phyloP scores from a whole-genome alignment of 768 basidiomycete species.

The Boletus reticulatus region DNA sequence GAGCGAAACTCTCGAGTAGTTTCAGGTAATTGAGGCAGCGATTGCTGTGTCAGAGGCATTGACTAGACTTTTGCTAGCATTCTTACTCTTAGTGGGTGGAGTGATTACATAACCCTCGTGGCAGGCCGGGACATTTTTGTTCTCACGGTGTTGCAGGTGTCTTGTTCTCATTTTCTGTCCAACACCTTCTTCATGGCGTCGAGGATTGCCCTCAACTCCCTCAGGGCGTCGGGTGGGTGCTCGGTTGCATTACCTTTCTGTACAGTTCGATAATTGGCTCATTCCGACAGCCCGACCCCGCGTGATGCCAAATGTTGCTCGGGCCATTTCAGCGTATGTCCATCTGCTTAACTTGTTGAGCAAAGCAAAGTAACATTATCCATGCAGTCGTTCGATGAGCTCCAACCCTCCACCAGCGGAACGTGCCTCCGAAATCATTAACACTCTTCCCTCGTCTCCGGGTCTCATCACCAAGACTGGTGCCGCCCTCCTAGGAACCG shows the following conservation, averaged over 20 bases:
- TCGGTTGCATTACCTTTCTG: background rate
- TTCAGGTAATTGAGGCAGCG: too few species aligned
- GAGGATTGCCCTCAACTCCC: constrained; percentile 64
- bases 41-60: too few species aligned
- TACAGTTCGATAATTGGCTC: background rate
- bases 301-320: constrained; percentile 46
- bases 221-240: constrained; percentile 57
- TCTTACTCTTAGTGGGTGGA: background rate
- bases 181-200: constrained; percentile 51
- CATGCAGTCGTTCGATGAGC: constrained; percentile 62
- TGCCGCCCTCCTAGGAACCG: constrained; percentile 86
- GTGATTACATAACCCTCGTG: constrained; percentile 27
- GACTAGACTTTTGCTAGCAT: too few species aligned
- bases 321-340: constrained; percentile 48
- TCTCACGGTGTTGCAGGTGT: constrained; percentile 25
- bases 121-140: constrained; percentile 31
- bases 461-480: constrained; percentile 95
- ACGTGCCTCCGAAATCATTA: constrained; percentile 87
- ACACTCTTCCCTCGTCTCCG: constrained; percentile 81
- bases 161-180: constrained; percentile 7
- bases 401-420: constrained; percentile 70
- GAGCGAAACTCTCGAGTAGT: too few species aligned
- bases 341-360: constrained; percentile 3
- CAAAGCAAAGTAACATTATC: constrained; percentile 5
- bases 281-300: constrained; percentile 51